Conservation (phyloP, 2,329 filamentous ascomycete species). For the Nothomitra cinnamomea region DNA sequence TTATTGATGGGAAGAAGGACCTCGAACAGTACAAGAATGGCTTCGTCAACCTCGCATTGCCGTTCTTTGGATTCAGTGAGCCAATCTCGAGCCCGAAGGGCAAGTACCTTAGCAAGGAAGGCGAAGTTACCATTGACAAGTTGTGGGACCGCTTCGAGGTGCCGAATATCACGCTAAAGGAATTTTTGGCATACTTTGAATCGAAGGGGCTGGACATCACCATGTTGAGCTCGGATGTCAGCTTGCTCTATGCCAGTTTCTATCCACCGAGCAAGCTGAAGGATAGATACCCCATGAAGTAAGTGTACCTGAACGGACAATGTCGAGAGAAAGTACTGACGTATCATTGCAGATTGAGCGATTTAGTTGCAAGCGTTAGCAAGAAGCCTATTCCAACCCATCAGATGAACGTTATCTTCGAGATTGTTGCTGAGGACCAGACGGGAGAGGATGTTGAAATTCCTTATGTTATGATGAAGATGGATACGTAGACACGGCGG, state of each 20-base stretch:
- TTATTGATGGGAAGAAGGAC: constrained; percentile 89
- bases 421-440: constrained; percentile 81
- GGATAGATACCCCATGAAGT: constrained; percentile 60
- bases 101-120: constrained; percentile 63
- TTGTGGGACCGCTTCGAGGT: constrained; percentile 97
- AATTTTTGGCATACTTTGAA: constrained; percentile 72
- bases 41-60: constrained; percentile 88
- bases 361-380: constrained; percentile 73
- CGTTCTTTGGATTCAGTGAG: constrained; percentile 97
- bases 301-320: constrained; percentile 22
- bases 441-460: constrained; percentile 91
- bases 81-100: constrained; percentile 89
- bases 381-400: constrained; percentile 84
- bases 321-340: constrained; percentile 15
- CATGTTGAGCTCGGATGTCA: constrained; percentile 97
- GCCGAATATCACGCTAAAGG: constrained; percentile 63
- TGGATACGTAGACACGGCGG: constrained; percentile 25
- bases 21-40: constrained; percentile 99
- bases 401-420: constrained; percentile 91
- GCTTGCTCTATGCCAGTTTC: constrained; percentile 85
- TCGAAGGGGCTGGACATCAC: constrained; percentile 64
- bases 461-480: constrained; percentile 84
- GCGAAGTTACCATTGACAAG: constrained; percentile 77
- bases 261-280: constrained; percentile 69
- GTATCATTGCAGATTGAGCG: constrained; percentile 48